These are phyloP conservation scores for Talaromyces pinophilus DNA, from an alignment of 2,329 filamentous ascomycete species.

Conservation along the genomic window DNA sequence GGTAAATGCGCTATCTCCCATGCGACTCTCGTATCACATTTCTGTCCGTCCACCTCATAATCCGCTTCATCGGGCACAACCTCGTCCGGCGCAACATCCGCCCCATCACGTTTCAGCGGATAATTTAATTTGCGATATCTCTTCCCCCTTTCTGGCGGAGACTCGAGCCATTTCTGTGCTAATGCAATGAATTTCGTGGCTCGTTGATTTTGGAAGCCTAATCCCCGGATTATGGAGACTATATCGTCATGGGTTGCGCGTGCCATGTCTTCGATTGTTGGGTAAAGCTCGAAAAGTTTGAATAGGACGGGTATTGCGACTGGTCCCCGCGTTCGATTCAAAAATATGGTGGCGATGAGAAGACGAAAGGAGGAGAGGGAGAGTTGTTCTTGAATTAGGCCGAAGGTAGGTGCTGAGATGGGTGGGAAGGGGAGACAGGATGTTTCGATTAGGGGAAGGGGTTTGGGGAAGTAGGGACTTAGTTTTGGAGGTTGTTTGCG, in stretches of 20 bases:
- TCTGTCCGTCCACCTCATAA: neutral
- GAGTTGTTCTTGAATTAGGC: conserved; percentile 80
- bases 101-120: conserved; percentile 52
- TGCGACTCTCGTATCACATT: conserved; percentile 50
- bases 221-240: conserved; percentile 63
- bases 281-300: conserved; percentile 66
- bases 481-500: conserved; percentile 32
- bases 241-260: conserved; percentile 59
- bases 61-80: conserved; percentile 52
- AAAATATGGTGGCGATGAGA: conserved; percentile 78
- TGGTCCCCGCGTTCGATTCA: conserved; percentile 75
- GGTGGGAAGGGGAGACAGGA: conserved; percentile 65
- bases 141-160: conserved; percentile 61
- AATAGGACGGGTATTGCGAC: conserved; percentile 76
- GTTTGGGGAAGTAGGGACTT: conserved; percentile 46
- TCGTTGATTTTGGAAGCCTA: conserved; percentile 71
- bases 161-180: conserved; percentile 66
- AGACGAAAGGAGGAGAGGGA: conserved; percentile 75
- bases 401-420: conserved; percentile 65
- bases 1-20: conserved; percentile 89
- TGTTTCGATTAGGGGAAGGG: conserved; percentile 34
- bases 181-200: conserved; percentile 68
- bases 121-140: conserved; percentile 61
- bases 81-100: conserved; percentile 51
- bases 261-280: conserved; percentile 65